Base-by-base conservation (phyloP, 1,139 yeast genomes). In the Candida tunisiensis region DNA sequence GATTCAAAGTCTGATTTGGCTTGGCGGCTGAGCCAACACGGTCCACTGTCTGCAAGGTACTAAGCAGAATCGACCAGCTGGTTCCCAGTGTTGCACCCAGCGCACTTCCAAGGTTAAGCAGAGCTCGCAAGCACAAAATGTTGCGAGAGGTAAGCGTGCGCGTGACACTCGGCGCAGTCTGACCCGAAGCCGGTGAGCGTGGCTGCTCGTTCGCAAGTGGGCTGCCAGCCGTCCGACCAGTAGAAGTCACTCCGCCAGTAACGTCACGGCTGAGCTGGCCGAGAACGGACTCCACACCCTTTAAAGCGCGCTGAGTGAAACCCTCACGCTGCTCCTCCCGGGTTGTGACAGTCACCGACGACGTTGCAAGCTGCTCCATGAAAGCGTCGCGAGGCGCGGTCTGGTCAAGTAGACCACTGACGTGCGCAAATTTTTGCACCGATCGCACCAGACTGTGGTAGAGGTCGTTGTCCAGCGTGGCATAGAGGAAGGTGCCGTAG, bases 361-460 rank as follows among this genome's bases (percentile, higher is more conserved):
- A 42, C 26, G 57, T 54, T 0, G 83, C 68, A 32, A 85, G 60
- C 16, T 75, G 51, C 14, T 53, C 41, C 27, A 83, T 49, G 25
- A 78, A 62, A 3, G 68, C 64, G 42, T 79, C 78, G 28, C 92
- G 55, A 9, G 74, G 59, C 0, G 55, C 53, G 1, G 49, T 42
- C 13, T 75, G 45, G 0, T 70, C 71, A 18, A 83, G 51, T n/a
- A 79, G 54, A 0, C 95, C 95, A 1, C 88, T 62, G 0, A 88
- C 70, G 44, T 83, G 94, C 4, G 92, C 68, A 28, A 78, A 60
- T 35, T 74, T 74, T 46, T 85, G 95, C 6, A 79, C 58, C 0
- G 92, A 66, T 26, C 93, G 58, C 2, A 83, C 69, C 2, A 51
- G 34, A 8, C 57, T 51, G 33, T 75, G 79, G 44, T 79, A 74